These are phyloP conservation scores for Diaporthe velutina DNA, from an alignment of 2,329 filamentous ascomycete genomes.

Conservation along the genomic window DNA sequence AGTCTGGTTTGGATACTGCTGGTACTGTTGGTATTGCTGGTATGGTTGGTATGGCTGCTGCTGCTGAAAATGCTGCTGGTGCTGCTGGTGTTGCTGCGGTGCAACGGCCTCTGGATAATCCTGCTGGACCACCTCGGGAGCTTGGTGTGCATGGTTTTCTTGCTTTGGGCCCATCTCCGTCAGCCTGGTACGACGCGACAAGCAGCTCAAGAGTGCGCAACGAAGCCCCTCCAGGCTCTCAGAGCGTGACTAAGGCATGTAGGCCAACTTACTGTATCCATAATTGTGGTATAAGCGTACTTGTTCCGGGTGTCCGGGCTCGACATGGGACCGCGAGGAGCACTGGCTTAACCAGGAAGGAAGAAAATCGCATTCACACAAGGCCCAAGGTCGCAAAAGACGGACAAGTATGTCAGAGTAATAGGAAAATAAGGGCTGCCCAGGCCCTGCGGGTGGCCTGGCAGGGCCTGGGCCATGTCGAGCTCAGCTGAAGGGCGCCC, in stretches of 20 bases:
- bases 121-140: conserved; percentile 32
- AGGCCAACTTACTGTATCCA: conserved; percentile 17
- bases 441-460: background rate
- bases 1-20: conserved; percentile 25
- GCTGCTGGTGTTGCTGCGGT: conserved; percentile 1
- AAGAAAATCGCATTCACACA: background rate
- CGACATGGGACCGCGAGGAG: conserved; percentile 12
- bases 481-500: conserved; percentile 13
- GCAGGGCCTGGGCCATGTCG: conserved; percentile 15
- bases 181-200: background rate
- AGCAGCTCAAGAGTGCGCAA: background rate
- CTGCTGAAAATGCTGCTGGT: conserved; percentile 10
- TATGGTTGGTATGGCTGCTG: conserved; percentile 17
- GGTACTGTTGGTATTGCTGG: conserved; percentile 31
- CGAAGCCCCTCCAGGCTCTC: background rate
- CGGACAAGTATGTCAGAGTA: background rate
- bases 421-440: background rate
- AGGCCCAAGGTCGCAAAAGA: background rate
- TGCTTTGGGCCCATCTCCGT: conserved; percentile 28
- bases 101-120: conserved; percentile 36
- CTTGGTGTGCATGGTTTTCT: conserved; percentile 33
- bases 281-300: conserved; percentile 23
- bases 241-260: background rate
- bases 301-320: background rate
- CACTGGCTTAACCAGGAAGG: background rate